A percentile compares a stretch with the other conserved stretches of the same genome.
These are phyloP conservation scores for Talaromyces verruculosus DNA, from an alignment of 2,329 filamentous ascomycete genomes.

Conservation along the genomic window DNA sequence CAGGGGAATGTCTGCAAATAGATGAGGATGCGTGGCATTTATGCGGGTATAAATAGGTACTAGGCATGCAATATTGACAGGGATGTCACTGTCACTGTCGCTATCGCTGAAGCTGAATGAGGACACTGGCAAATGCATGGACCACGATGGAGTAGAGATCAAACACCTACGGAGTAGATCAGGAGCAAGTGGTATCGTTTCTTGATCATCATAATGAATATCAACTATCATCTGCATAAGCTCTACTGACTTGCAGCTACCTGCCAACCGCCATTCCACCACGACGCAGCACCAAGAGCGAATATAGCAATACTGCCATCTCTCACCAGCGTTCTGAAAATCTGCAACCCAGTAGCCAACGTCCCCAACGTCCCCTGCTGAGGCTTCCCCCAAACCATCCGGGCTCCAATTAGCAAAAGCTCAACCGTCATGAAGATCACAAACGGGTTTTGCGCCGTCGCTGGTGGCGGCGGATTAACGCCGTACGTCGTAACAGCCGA, in stretches of 20 bases:
- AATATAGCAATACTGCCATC: conserved; percentile 50
- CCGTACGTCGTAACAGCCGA: conserved; percentile 41
- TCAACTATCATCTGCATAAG: not conserved
- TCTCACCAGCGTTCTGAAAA: conserved; percentile 41
- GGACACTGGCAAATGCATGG: not conserved
- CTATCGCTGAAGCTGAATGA: not conserved
- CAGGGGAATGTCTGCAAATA: not conserved
- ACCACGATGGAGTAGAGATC: not conserved
- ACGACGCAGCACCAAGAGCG: conserved; percentile 45
- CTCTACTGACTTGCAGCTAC: conserved; percentile 16
- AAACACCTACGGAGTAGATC: not conserved
- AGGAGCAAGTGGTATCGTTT: not conserved
- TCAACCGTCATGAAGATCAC: conserved; percentile 50
- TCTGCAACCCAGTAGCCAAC: conserved; percentile 36
- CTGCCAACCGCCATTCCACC: conserved; percentile 40
- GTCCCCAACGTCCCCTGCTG: conserved; percentile 30
- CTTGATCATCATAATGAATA: not conserved
- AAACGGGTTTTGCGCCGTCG: conserved; percentile 48
- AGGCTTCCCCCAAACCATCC: conserved; percentile 34
- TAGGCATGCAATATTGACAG: not conserved
- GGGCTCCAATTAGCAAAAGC: conserved; percentile 41
- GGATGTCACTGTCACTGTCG: not conserved
- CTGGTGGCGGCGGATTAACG: conserved; percentile 43
- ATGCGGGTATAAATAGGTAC: not conserved
- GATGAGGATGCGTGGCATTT: not conserved